A percentile compares a stretch with the other conserved stretches of the same genome.
These are phyloP conservation scores for Blastobotrys peoriensis DNA, from an alignment of 805 yeast species.

Conservation along the genomic window DNA sequence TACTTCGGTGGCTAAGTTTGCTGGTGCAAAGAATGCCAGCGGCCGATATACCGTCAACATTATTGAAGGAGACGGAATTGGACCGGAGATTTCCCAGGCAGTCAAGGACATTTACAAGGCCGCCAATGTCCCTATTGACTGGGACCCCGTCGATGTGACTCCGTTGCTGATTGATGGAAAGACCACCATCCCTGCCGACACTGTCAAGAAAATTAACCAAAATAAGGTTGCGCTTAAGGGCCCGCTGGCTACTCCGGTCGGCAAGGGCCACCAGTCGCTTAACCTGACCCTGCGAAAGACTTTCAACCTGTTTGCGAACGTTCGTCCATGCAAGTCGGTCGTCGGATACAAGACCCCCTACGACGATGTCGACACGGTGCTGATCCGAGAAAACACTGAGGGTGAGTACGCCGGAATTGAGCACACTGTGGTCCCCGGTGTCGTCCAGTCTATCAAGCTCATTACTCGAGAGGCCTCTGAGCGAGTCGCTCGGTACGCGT, in stretches of 20 bases:
- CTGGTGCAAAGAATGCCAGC: conserved; percentile 35
- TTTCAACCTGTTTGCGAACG: conserved; percentile 92
- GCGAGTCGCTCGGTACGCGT: conserved; percentile 94
- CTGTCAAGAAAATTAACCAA: conserved; percentile 87
- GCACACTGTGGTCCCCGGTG: conserved; percentile 97
- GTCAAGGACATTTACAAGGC: conserved; percentile 91
- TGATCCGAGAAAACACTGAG: conserved; percentile 98
- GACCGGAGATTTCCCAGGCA: conserved; percentile 89
- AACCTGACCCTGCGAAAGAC: conserved; percentile 97
- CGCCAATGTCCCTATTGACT: conserved; percentile 91
- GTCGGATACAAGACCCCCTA: conserved; percentile 91
- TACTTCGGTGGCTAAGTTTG: conserved; percentile 36
- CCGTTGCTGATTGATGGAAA: conserved; percentile 88
- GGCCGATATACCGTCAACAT: conserved; percentile 92
- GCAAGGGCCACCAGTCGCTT: conserved; percentile 97
- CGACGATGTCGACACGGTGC: conserved; percentile 83
- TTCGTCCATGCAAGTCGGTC: conserved; percentile 92
- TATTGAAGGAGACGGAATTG: conserved; percentile 99
- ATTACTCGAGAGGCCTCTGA: conserved; percentile 95
- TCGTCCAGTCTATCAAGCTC: conserved; percentile 94
- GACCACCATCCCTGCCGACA: conserved; percentile 87
- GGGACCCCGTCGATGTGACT: conserved; percentile 96
- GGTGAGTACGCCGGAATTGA: conserved; percentile 99
- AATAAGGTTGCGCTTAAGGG: conserved; percentile 96
- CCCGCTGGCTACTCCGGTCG: conserved; percentile 97